Base-by-base conservation (phyloP, 2,329 filamentous ascomycete genomes). In the Raffaelea arxii region DNA sequence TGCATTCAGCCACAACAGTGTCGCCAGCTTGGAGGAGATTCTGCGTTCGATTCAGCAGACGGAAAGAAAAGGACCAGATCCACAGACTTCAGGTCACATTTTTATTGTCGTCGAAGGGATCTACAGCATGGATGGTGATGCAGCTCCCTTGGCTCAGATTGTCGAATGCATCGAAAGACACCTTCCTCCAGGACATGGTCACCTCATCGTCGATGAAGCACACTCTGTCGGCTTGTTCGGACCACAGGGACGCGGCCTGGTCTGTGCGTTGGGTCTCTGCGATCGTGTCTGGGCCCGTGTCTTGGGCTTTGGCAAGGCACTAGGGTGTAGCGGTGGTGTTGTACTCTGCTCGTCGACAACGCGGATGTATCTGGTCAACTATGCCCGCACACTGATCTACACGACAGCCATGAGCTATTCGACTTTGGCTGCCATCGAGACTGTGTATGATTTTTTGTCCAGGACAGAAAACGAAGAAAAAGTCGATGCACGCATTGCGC, bases 81-180 rank as follows among this genome's bases (percentile, higher is more conserved):
- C n/a, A n/a, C 51, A 36, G 25, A 30, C 27, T 30, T 16, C 27
- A 16, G 7, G 14, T 6, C 7, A 9, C 51, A 70, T 87, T 3
- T 84, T 88, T 53, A 60, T 88, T n/a, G 78, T 77, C 0, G 69
- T 86, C 0, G 84, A 88, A 54, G 77, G 74, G 0, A 68, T 88
- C 0, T 91, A 92, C 60, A 89, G 84, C 59, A 92, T 92, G 86
- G 86, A 91, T 45, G 86, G 86, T 0, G 84, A 90, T 53, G 64
- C 86, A 18, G 77, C 77, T 0, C 82, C 82, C 0, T 64, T 92
- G 11, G 55, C 58, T 11, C 71, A 78, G 6, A 75, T 90, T 18
- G 70, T 84, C 2, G 60, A 69, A 0, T 65, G 75, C 4, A 72
- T 84, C 0, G 71, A 83, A 36, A 60, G 65, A 1, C 55, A 74